Evolutionary conservation across 106 monocot species (phyloP), one percentile per base, ranked within the genome.

Genomic region (Posidonia australis): DNA sequence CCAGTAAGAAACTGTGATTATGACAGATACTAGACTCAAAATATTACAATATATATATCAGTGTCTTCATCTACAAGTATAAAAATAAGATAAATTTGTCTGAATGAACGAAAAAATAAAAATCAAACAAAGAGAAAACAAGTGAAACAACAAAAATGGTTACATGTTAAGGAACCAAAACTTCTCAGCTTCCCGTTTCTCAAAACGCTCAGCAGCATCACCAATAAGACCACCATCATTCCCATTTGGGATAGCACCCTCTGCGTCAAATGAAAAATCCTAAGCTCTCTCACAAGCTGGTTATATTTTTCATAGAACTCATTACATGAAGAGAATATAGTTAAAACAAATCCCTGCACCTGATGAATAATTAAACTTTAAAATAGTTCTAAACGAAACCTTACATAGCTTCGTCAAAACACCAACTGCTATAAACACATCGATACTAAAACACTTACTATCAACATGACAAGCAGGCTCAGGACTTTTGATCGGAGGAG

Each of bases 141-240:
- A 68, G 19, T 44, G 21, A 54, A 44, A 52, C n/a, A 46, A 58
- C 26, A 5, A 25, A 42, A 58, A 60, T n/a, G 77, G 90, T 84
- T 77, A 96, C 94, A 65, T 72, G 20, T 74, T 32, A 56, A 96
- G 82, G 41, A 96, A 96, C 68, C 58, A 77, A 76, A 90, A 90
- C 51, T 84, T 96, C 58, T 90, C 82, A n/a, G 76, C 72, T 68
- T 90, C 78, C 13, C 89, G 77, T 60, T 80, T 82, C 22, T 74
- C 86, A 75, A 96, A 96, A 45, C 94, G 77, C 42, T 90, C 94
- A 67, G 82, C 78, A 6, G 66, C 76, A 54, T 93, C 88, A 59
- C 77, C 77, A 27, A 64, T 70, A 69, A 84, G 66, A 22, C 30
- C 62, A 30, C 22, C 60, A 49, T 55, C 64, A 57, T 42, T 43